Percentiles rank a stretch among this genome's conserved stretches.
These are phyloP conservation scores for Saccharomycopsis javanensis DNA, from an alignment of 805 yeast genomes.

Conservation along the genomic window DNA sequence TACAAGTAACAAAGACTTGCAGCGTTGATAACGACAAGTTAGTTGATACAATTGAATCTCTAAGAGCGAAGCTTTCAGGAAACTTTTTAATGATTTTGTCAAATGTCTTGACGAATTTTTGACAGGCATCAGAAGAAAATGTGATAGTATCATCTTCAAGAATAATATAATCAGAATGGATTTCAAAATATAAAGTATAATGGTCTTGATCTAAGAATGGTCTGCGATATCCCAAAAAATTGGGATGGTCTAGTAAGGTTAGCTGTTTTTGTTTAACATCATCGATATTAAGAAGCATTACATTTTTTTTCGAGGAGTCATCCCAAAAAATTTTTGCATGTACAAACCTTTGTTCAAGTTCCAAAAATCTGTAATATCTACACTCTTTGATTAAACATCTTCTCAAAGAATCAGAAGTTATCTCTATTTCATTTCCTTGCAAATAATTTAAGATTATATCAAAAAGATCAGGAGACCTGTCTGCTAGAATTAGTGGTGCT, in stretches of 20 bases:
- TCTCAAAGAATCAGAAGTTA: slow-evolving; percentile 47
- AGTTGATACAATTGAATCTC: background rate
- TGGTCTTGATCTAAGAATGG: background rate
- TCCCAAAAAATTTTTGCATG: slow-evolving; percentile 41
- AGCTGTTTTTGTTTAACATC: slow-evolving; percentile 34
- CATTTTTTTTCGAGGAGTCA: slow-evolving; percentile 43
- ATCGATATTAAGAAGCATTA: slow-evolving; percentile 42
- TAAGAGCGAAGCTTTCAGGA: background rate
- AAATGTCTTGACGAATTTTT: background rate
- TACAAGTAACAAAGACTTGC: background rate
- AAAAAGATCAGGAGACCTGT: slow-evolving; percentile 40
- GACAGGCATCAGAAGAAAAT: background rate
- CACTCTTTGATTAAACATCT: slow-evolving; percentile 56
- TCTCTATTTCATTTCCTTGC: slow-evolving; percentile 41
- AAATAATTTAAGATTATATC: slow-evolving; percentile 44
- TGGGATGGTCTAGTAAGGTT: background rate
- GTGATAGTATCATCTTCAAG: background rate
- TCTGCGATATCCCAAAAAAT: background rate
- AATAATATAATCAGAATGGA: background rate
- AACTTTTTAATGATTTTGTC: background rate
- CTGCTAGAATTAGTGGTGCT: slow-evolving; percentile 44
- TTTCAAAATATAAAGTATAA: background rate
- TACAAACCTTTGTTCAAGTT: slow-evolving; percentile 62
- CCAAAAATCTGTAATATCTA: slow-evolving; percentile 64
- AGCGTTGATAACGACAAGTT: background rate